Base-by-base conservation (phyloP, 2,329 filamentous ascomycete species). In the Stemphylium vesicarium region DNA sequence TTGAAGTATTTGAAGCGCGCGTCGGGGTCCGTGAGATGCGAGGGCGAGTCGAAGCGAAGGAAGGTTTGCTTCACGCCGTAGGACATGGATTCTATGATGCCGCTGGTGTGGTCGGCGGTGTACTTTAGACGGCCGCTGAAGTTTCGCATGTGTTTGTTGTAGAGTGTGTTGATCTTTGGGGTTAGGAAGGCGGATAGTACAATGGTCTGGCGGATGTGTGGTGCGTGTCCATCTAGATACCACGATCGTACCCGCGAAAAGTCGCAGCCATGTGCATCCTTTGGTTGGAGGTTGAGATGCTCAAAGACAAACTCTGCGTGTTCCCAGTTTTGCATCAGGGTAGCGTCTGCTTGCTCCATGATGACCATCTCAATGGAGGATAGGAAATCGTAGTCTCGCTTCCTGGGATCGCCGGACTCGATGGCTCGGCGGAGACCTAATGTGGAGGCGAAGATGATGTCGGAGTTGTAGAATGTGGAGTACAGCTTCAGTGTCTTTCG, bases 251-350 rank as follows among this genome's bases (percentile, higher is more conserved):
- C 91, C 15, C 95, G 90, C 63, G 89, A 91, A 73, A 98, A 96
- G 79, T 99, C 95, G 69, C 92, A 96, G 62, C 90, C 93, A 75
- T 97, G 93, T 0, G 91, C 85, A 66, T 96, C 91, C 69, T 89
- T 91, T 33, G 95, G 94, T 68, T 96, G 91, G 18, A 90, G 82
- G 74, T 99, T 99, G 59, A 99, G 84, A 73, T 96, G 91, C 59
- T 91, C 87, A 70, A 98, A 93, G 66, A 97, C 90, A 73, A 90
- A 91, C 74, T 96, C 91, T 57, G 97, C 85, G 72, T 99, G 94
- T 69, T 97, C 92, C 93, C 94, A 98, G 74, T 96, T 98, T 75
- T 99, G 95, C 92, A 97, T 97, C 8, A 96, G 85, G 37, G 97
- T 84, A 0, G 92, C 92, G 75, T 98, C 93, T 11, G 92, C 89